Conservation (phyloP, 495 filamentous ascomycete genomes). For the Bombardia bombarda region DNA sequence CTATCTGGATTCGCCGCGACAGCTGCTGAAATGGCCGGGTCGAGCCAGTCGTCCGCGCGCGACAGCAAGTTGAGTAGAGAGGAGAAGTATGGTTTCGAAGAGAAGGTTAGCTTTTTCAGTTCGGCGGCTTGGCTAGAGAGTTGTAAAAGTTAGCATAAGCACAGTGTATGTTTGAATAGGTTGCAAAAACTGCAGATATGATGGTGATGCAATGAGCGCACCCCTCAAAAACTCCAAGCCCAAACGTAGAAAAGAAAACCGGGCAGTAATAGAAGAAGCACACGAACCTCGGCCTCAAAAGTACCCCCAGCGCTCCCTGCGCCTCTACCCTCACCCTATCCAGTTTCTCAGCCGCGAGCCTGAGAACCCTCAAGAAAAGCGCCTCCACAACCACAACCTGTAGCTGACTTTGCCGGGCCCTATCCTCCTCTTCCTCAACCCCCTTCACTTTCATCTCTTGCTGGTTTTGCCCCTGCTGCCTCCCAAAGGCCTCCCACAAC, state of each 20-base stretch:
- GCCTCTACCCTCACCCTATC: conserved; percentile 77
- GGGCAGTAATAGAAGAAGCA: too few species aligned
- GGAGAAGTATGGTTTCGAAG: conserved; percentile 43
- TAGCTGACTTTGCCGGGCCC: background rate
- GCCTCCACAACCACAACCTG: conserved; percentile 10
- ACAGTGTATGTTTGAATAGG: too few species aligned
- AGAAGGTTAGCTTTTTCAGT: conserved; percentile 31
- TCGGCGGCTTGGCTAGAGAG: conserved; percentile 14
- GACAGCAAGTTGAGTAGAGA: conserved; percentile 38
- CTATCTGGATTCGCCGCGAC: conserved; percentile 9
- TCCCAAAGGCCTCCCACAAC: conserved; percentile 27
- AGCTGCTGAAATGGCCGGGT: conserved; percentile 10
- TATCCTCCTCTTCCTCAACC: too few species aligned
- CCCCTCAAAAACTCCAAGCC: too few species aligned
- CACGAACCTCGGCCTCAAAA: conserved; percentile 25
- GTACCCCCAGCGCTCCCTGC: conserved; percentile 33
- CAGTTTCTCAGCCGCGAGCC: conserved; percentile 77
- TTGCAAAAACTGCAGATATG: too few species aligned
- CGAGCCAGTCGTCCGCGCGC: conserved; percentile 14
- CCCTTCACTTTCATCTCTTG: too few species aligned
- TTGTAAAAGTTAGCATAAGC: conserved; percentile 5
- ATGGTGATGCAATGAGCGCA: too few species aligned
- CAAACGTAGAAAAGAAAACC: too few species aligned
- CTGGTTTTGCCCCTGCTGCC: conserved; percentile 5
- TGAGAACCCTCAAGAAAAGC: conserved; percentile 45